These are phyloP conservation scores for Tulasnella sp. DNA, from an alignment of 768 basidiomycete genomes.

Conservation along the genomic window DNA sequence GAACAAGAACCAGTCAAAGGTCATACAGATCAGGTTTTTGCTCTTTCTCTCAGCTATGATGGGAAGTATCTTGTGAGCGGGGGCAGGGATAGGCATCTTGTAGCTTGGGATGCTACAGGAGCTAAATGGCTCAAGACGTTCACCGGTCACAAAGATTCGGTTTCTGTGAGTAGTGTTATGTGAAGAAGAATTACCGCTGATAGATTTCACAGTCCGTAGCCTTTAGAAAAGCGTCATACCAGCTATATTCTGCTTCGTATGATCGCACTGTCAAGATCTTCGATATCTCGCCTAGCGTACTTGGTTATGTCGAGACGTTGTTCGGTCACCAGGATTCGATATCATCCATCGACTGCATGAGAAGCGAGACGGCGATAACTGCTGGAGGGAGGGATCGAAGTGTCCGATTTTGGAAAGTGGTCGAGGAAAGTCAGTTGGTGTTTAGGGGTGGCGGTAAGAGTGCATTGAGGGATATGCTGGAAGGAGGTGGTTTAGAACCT, in stretches of 20 bases:
- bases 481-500: conserved; percentile 55
- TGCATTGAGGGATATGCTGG: conserved; percentile 62
- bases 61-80: conserved; percentile 77
- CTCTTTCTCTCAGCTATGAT: conserved; percentile 73
- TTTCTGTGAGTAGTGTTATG: conserved; percentile 42
- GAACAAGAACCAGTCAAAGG: conserved; percentile 39
- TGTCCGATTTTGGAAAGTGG: conserved; percentile 88
- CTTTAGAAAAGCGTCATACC: conserved; percentile 64
- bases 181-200: background rate
- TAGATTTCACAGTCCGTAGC: conserved; percentile 38
- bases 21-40: conserved; percentile 76
- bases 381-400: conserved; percentile 88
- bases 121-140: conserved; percentile 69
- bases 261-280: conserved; percentile 87
- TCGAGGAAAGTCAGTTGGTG: conserved; percentile 88
- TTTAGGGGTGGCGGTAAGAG: conserved; percentile 78
- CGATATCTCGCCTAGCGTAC: conserved; percentile 53
- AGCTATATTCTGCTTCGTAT: conserved; percentile 63
- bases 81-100: conserved; percentile 68
- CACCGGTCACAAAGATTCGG: conserved; percentile 57
- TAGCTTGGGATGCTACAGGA: conserved; percentile 73
- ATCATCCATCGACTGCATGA: conserved; percentile 61
- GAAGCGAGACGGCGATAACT: conserved; percentile 72
- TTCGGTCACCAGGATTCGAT: conserved; percentile 95
- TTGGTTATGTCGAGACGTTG: conserved; percentile 91